phyloP scores from a whole-genome alignment of 768 basidiomycete genomes.

The Lactarius hatsudake region DNA sequence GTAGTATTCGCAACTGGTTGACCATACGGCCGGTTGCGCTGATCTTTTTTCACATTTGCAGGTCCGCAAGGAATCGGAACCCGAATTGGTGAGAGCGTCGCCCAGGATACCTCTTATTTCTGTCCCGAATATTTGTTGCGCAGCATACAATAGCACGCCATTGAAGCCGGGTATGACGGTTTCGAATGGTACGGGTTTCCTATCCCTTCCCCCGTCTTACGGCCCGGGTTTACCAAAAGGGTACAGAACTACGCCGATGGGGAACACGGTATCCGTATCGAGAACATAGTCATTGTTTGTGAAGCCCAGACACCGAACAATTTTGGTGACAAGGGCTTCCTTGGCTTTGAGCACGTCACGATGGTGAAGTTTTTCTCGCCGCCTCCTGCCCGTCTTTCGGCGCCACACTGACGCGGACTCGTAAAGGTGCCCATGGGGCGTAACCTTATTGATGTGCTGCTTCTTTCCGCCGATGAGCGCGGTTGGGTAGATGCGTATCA shows the following conservation, averaged over 20 bases:
- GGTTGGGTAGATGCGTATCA: constrained; percentile 87
- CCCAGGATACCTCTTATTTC: background rate
- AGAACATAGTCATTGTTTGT: constrained; percentile 80
- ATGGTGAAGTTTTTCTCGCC: constrained; percentile 54
- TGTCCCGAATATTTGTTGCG: background rate
- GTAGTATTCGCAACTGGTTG: background rate
- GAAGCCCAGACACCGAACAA: constrained; percentile 64
- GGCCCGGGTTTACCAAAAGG: background rate
- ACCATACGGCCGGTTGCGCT: background rate
- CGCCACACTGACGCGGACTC: constrained; percentile 10
- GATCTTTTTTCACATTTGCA: constrained; percentile 21
- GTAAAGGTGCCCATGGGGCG: constrained; percentile 80
- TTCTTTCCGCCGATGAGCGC: constrained; percentile 68
- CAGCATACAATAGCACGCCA: constrained; percentile 65
- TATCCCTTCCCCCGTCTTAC: background rate
- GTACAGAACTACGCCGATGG: constrained; percentile 83
- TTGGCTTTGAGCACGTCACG: constrained; percentile 84
- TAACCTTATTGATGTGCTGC: constrained; percentile 62
- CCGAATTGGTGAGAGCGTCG: constrained; percentile 39
- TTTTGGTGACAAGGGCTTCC: constrained; percentile 82
- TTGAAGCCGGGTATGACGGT: constrained; percentile 87
- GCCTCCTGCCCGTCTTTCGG: background rate
- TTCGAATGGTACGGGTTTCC: constrained; percentile 60
- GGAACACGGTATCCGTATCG: constrained; percentile 87
- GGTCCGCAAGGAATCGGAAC: constrained; percentile 64